Evolutionary conservation across 768 basidiomycete genomes (phyloP).

Genomic region (Mycena kentingensis): DNA sequence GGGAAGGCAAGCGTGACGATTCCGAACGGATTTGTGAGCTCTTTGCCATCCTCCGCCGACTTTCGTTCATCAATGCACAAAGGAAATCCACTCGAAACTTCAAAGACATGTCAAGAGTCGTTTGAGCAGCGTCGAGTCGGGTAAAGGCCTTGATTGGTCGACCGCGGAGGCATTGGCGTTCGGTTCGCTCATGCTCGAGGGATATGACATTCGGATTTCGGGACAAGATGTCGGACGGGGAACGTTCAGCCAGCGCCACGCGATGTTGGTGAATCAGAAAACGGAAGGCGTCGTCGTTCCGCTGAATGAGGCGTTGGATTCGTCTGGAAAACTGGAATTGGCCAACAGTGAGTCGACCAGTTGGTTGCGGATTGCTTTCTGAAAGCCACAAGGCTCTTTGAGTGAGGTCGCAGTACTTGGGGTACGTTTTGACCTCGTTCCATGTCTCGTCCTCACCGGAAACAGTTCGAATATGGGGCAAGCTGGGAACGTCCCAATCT

Average conservation of each 20-base stretch:
- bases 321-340: slow-evolving; percentile 72
- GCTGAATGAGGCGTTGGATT: slow-evolving; percentile 67
- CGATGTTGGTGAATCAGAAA: slow-evolving; percentile 89
- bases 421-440: slow-evolving; percentile 43
- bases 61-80: not conserved
- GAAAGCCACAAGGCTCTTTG: slow-evolving; percentile 64
- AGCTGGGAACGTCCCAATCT: slow-evolving; percentile 86
- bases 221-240: slow-evolving; percentile 93
- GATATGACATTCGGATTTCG: slow-evolving; percentile 83
- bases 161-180: slow-evolving; percentile 92
- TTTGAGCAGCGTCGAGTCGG: slow-evolving; percentile 65
- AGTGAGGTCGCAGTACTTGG: slow-evolving; percentile 90
- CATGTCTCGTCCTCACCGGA: not conserved
- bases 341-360: slow-evolving; percentile 71
- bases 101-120: slow-evolving; percentile 79
- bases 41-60: not conserved
- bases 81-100: slow-evolving; percentile 81
- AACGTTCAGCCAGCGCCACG: slow-evolving; percentile 69
- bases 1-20: slow-evolving; percentile 69
- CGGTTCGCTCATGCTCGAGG: slow-evolving; percentile 81
- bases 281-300: slow-evolving; percentile 81
- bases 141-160: slow-evolving; percentile 82
- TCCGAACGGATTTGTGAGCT: slow-evolving; percentile 64
- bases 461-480: slow-evolving; percentile 87
- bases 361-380: not conserved